These are phyloP conservation scores for Vaccinium myrtillus DNA, from an alignment of 148 eudicot species.

Conservation along the genomic window DNA sequence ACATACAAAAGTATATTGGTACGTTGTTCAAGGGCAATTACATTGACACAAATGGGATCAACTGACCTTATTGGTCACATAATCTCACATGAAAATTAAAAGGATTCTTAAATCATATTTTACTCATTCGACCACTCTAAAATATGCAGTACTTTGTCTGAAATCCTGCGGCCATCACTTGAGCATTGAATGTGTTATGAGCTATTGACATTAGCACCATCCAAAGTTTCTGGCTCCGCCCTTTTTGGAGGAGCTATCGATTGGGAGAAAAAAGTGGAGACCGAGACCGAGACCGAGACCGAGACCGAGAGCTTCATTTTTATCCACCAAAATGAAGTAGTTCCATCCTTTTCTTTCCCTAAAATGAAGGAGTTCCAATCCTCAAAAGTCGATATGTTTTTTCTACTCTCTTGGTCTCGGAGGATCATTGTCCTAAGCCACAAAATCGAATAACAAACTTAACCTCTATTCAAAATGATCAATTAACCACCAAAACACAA, in stretches of 20 bases:
- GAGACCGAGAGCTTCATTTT: not conserved
- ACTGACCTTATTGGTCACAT: too few species aligned
- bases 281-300: not conserved
- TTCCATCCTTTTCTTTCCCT: not conserved
- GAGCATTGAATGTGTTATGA: too few species aligned
- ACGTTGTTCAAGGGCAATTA: too few species aligned
- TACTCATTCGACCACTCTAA: too few species aligned
- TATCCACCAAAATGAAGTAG: not conserved
- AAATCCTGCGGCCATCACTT: too few species aligned
- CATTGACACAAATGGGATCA: too few species aligned
- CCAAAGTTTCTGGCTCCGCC: not conserved
- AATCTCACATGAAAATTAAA: too few species aligned
- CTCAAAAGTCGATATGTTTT: not conserved
- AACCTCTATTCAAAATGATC: not conserved
- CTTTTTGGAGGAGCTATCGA: not conserved
- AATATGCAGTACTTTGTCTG: too few species aligned
- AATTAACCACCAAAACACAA: not conserved
- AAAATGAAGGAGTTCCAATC: slow-evolving; percentile 3
- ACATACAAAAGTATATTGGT: too few species aligned
- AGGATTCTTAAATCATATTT: too few species aligned
- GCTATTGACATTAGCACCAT: not conserved
- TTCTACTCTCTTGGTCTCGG: not conserved
- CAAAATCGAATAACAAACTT: not conserved
- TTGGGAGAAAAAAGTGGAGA: not conserved
- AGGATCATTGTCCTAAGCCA: not conserved